Base-by-base conservation (phyloP, 768 basidiomycete species). In the Gloeopeniophorella convolvens region DNA sequence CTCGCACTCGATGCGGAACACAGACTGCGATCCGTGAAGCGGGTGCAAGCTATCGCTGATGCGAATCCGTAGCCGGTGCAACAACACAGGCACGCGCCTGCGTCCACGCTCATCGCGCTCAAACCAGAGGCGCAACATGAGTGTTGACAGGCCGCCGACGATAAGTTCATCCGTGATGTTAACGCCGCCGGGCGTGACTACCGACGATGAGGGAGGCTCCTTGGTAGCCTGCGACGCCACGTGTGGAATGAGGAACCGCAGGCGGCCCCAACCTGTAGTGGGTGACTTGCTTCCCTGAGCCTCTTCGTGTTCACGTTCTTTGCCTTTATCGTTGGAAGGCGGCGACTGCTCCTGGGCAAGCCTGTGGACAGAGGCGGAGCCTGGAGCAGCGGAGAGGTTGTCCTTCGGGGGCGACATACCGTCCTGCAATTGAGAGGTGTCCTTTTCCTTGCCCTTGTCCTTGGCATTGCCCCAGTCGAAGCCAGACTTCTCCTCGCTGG, bases 1-100 rank as follows among this genome's bases (percentile, higher is more conserved):
- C 66, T 96, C 89, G 64, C 93, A 97, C 66, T 94, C 91, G 58
- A 94, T 91, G 13, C 90, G 80, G 64, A 94, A 94, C 2, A 90
- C 82, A 4, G 88, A 80, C 62, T 86, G 87, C 37, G 79, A 70
- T 18, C 79, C 75, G 55, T 90, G 80, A 56, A 88, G 70, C 4
- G 89, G 88, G 67, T 92, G 83, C 23, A 93, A 62, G 52, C 88
- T 90, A 66, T 94, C 91, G 59, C 83, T 89, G 51, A 94, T 77
- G 10, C 86, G 84, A 48, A 94, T 83, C 32, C 89, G 78, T 40
- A 94, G 71, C 21, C 89, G 80, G 62, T 92, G 84, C 45, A 93
- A 73, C 41, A 92, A 71, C 26, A 83, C 66, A 5, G 88, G 85
- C n/a, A 90, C 71, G 18, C 91, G 80, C n/a, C 89, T 72, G 48